Conservation (phyloP, 306 rosid species). For the Casuarina glauca region DNA sequence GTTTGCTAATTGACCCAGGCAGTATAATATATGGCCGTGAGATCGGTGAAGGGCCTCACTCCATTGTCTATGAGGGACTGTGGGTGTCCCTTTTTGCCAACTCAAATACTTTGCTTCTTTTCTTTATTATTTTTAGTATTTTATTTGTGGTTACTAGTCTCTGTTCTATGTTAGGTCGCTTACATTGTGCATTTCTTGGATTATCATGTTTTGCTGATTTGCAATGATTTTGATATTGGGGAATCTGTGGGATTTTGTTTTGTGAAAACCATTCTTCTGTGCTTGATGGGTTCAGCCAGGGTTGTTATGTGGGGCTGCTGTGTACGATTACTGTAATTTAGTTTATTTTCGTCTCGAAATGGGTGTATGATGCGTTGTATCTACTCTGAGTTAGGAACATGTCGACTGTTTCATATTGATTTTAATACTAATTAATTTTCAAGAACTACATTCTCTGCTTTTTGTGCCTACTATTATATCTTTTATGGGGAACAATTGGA, state of each 20-base stretch:
- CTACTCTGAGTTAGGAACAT: background rate
- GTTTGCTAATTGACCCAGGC: constrained; percentile 32
- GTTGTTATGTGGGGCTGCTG: background rate
- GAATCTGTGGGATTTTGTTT: background rate
- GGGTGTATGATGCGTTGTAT: background rate
- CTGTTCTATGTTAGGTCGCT: constrained; percentile 11
- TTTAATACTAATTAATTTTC: background rate
- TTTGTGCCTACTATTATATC: background rate
- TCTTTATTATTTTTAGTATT: background rate
- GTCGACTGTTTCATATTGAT: background rate
- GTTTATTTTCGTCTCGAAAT: background rate
- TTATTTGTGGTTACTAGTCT: background rate
- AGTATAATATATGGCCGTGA: constrained; percentile 25
- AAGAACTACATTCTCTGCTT: background rate
- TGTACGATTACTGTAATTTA: background rate
- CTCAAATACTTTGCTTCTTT: background rate
- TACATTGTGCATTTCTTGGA: constrained; percentile 34
- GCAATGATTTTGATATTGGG: background rate
- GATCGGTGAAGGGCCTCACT: constrained; percentile 40
- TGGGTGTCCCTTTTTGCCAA: constrained; percentile 30
- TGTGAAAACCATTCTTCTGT: constrained; percentile 19
- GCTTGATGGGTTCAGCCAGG: background rate
- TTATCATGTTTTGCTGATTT: background rate
- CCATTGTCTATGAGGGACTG: constrained; percentile 55
- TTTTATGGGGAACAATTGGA: background rate